These are phyloP conservation scores for Erodium moschatum DNA, from an alignment of 441 rosid species.

Conservation along the genomic window DNA sequence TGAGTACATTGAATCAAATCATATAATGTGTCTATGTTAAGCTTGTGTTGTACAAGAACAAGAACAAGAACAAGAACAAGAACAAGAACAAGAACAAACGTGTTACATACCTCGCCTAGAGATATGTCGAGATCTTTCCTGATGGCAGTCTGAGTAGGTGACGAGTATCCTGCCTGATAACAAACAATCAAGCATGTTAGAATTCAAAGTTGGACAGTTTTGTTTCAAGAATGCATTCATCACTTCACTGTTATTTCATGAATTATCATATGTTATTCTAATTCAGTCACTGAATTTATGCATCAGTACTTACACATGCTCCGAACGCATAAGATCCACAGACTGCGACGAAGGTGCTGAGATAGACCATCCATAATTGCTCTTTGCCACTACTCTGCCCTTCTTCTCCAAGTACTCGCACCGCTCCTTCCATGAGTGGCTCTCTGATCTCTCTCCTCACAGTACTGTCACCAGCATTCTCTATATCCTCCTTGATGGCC, in stretches of 20 bases:
- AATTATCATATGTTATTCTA: too few species aligned
- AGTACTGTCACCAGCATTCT: constrained; percentile 8
- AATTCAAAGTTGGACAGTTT: neutral
- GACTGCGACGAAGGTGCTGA: constrained; percentile 71
- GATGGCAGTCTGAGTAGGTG: constrained; percentile 73
- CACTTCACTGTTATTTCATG: neutral
- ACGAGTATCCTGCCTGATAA: constrained; percentile 83
- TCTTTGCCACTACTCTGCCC: constrained; percentile 27
- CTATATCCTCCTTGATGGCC: constrained; percentile 36
- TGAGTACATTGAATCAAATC: too few species aligned
- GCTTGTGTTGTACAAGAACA: too few species aligned
- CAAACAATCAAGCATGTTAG: constrained; percentile 9
- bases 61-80: too few species aligned
- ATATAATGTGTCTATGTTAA: too few species aligned
- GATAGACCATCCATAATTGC: constrained; percentile 60
- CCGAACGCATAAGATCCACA: constrained; percentile 88
- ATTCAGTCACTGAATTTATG: neutral
- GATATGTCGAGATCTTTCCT: constrained; percentile 54
- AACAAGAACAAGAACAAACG: too few species aligned
- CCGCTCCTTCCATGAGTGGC: constrained; percentile 29
- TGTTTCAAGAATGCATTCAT: neutral
- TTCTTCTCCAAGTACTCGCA: constrained; percentile 19
- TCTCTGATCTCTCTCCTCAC: constrained; percentile 26
- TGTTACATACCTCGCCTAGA: constrained; percentile 48
- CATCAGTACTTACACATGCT: constrained; percentile 53